Percentiles rank a stretch among this genome's conserved stretches.
phyloP scores from a whole-genome alignment of 495 filamentous ascomycete genomes.

The Neurospora cerealis region DNA sequence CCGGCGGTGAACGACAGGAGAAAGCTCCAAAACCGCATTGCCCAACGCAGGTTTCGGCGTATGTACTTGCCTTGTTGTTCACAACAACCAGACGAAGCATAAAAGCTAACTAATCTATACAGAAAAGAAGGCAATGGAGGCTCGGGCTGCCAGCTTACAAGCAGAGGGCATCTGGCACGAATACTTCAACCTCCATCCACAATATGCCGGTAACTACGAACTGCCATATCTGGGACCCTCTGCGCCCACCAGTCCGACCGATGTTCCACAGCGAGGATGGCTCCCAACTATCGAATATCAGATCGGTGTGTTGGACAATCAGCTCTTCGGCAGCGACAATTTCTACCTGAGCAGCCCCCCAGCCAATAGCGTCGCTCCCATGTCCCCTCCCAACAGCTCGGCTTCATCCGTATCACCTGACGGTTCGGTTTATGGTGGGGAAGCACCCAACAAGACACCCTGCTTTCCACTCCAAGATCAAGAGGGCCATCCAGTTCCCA shows the following conservation, averaged over 20 bases:
- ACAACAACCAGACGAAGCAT: neutral
- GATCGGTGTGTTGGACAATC: neutral
- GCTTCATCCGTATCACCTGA: neutral
- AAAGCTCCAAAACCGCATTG: constrained; percentile 3
- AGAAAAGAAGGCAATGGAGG: constrained; percentile 5
- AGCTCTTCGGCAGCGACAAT: neutral
- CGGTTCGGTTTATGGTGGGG: neutral
- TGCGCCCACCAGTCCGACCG: neutral
- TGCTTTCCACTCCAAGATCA: neutral
- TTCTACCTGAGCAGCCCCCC: neutral
- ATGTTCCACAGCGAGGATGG: neutral
- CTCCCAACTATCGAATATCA: neutral
- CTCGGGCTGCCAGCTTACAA: neutral
- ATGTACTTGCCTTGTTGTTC: neutral
- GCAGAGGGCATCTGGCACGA: constrained; percentile 1
- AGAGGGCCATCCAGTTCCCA: neutral
- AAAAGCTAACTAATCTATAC: neutral
- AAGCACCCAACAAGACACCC: neutral
- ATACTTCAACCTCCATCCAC: neutral
- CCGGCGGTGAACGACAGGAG: neutral
- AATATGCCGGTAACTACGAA: neutral
- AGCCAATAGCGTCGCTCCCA: neutral
- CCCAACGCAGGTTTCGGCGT: constrained; percentile 2
- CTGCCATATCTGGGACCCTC: neutral
- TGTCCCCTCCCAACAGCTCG: constrained; percentile 1